phyloP scores from a whole-genome alignment of 2,329 filamentous ascomycete species.

The Botrytis sinoallii region DNA sequence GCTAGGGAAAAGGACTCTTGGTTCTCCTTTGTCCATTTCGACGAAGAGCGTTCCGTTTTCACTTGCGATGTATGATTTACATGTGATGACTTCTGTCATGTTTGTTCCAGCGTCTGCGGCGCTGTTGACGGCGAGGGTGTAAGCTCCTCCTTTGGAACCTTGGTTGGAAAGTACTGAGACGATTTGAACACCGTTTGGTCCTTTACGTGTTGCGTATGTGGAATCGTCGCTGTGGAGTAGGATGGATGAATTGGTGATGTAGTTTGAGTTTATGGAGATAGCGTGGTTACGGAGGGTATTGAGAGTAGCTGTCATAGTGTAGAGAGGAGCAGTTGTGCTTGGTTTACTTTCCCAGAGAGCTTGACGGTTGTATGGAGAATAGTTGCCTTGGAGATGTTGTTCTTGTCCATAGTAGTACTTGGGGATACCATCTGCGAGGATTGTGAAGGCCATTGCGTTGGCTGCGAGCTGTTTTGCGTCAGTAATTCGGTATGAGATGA shows the following conservation, averaged over 20 bases:
- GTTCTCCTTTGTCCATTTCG: slow-evolving; percentile 3
- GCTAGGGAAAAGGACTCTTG: slow-evolving; percentile 11
- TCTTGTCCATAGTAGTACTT: slow-evolving; percentile 54
- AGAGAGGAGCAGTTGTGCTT: slow-evolving; percentile 39
- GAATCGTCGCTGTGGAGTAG: slow-evolving; percentile 22
- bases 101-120: slow-evolving; percentile 19
- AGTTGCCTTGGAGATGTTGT: slow-evolving; percentile 44
- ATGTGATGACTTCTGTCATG: slow-evolving; percentile 22
- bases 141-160: slow-evolving; percentile 30
- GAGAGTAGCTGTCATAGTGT: slow-evolving; percentile 37
- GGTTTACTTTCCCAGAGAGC: slow-evolving; percentile 44
- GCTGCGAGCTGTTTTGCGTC: slow-evolving; percentile 38
- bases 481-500: neutral
- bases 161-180: slow-evolving; percentile 41
- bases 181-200: slow-evolving; percentile 20
- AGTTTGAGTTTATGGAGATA: slow-evolving; percentile 16
- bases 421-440: slow-evolving; percentile 50
- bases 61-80: slow-evolving; percentile 8
- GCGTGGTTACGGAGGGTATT: slow-evolving; percentile 26
- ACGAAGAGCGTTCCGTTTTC: slow-evolving; percentile 9
- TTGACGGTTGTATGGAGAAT: slow-evolving; percentile 44
- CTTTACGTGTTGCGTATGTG: slow-evolving; percentile 26
- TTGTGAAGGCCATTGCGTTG: slow-evolving; percentile 48
- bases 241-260: slow-evolving; percentile 19
- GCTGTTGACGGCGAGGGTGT: slow-evolving; percentile 12